Base-by-base conservation (phyloP, 495 filamentous ascomycete genomes). In the Thozetella sp. region DNA sequence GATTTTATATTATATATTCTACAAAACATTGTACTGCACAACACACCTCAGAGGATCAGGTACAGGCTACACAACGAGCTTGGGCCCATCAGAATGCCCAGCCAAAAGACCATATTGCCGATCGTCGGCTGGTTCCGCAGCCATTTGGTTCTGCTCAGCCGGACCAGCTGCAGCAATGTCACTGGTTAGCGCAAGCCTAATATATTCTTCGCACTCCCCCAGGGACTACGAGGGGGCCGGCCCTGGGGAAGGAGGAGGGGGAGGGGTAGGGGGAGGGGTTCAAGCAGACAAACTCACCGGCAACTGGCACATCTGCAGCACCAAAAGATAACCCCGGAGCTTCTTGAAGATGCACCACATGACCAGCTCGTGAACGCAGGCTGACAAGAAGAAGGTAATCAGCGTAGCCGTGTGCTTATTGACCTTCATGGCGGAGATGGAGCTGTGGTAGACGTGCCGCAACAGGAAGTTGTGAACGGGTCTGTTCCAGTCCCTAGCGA, bases 321-420 rank as follows among this genome's bases (percentile, higher is more conserved):
- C 69, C 10, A 92, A 77, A 61, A 93, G 68, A 63, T 92, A 92
- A 4, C 90, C 90, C 30, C 90, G 76, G 23, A 92, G 80, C 62
- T 90, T 90, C 73, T 87, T 87, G 66, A 93, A 93, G 56, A 93
- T 83, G 55, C 87, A 87, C 75, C 86, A 84, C 90, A 92, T 92
- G 61, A 91, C 77, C 34, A 92, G 75, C 69, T 92, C 90, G 63
- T 93, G 90, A 22, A 91, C 82, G 59, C 85, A 80, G 1, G 89
- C 88, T 15, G 79, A 84, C 13, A 93, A 67, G 53, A 91, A 79
- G 66, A 93, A 93, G 9, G 90, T 93, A 25, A 90, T 82, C 20
- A 91, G 77, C 27, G 88, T 91, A 10, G 90, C 90, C n/a, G 83
- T 84, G 57, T 82, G 76, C 67, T 86, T 86, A 61, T 85, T 84